Percentiles rank a stretch among this genome's conserved stretches.
Conservation (phyloP, 75 land plant species). For the Isoetes taiwanensis region DNA sequence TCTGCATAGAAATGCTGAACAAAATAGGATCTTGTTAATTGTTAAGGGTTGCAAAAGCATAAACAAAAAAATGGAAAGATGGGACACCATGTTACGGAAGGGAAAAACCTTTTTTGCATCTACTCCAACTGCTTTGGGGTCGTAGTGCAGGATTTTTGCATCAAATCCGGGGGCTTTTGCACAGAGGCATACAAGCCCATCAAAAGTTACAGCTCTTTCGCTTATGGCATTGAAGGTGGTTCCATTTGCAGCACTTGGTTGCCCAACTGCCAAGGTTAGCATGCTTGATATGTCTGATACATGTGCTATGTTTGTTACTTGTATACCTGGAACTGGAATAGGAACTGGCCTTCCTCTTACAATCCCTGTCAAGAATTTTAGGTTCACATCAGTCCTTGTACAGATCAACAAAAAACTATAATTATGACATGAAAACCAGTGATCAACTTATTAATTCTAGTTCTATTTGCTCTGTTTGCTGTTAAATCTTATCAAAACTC, state of each 20-base stretch:
- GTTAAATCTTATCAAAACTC: too few relatives aligned
- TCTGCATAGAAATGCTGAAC: constrained; percentile 97
- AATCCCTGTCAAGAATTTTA: too few relatives aligned
- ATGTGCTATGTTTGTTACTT: constrained; percentile 87
- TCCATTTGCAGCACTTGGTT: constrained; percentile 48
- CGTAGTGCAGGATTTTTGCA: constrained; percentile 51
- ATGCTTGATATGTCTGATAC: constrained; percentile 88
- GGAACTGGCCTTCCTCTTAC: constrained; percentile 81
- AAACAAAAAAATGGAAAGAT: neutral
- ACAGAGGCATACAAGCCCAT: constrained; percentile 76
- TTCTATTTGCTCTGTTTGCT: too few relatives aligned
- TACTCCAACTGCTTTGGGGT: constrained; percentile 70
- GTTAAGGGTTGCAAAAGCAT: too few relatives aligned
- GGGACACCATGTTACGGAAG: constrained; percentile 68
- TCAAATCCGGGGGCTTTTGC: constrained; percentile 86
- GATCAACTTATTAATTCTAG: too few relatives aligned
- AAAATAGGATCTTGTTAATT: too few relatives aligned
- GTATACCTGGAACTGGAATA: constrained; percentile 91
- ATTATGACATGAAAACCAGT: too few relatives aligned
- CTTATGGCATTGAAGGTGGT: constrained; percentile 84
- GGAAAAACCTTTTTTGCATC: constrained; percentile 96
- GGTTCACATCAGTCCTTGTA: too few relatives aligned
- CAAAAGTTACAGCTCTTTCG: constrained; percentile 78
- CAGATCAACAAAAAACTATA: too few relatives aligned
- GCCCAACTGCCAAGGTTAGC: constrained; percentile 72